Conservation (phyloP, 2,329 filamentous ascomycete species). For the Didymella glomerata region DNA sequence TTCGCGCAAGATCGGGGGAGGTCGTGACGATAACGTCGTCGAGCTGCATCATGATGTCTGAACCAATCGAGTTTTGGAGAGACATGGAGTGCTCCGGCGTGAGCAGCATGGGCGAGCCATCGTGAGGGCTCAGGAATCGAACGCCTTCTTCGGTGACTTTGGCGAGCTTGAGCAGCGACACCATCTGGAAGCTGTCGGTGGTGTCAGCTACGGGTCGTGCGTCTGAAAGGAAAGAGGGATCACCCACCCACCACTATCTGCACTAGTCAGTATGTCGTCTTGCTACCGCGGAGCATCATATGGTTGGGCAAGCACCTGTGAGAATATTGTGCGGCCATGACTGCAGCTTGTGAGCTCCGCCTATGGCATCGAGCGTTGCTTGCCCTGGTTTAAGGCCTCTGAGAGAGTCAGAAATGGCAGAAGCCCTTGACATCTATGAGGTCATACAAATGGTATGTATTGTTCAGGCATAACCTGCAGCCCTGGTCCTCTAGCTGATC, state of each 20-base stretch:
- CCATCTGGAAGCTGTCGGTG: slow-evolving; percentile 88
- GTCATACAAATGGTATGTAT: slow-evolving; percentile 84
- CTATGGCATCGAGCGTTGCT: slow-evolving; percentile 82
- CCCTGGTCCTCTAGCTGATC: slow-evolving; percentile 89
- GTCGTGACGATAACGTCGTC: slow-evolving; percentile 98
- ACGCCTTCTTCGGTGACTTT: slow-evolving; percentile 96
- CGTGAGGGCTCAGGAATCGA: slow-evolving; percentile 93
- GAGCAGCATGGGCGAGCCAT: slow-evolving; percentile 93
- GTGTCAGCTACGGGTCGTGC: slow-evolving; percentile 39
- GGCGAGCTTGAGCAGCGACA: slow-evolving; percentile 90
- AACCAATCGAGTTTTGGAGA: slow-evolving; percentile 92
- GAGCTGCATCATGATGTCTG: slow-evolving; percentile 98
- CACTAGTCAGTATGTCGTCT: slow-evolving; percentile 37
- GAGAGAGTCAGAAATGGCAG: slow-evolving; percentile 29
- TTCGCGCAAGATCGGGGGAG: slow-evolving; percentile 84
- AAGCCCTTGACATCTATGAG: no score
- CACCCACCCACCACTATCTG: slow-evolving; percentile 58
- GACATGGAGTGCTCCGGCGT: slow-evolving; percentile 97
- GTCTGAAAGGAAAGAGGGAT: slow-evolving; percentile 27
- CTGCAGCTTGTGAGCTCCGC: slow-evolving; percentile 92
- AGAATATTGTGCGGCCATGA: slow-evolving; percentile 96
- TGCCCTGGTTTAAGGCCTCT: slow-evolving; percentile 91
- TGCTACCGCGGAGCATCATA: neutral
- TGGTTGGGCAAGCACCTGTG: slow-evolving; percentile 62
- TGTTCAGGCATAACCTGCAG: slow-evolving; percentile 93